A percentile compares a stretch with the other conserved stretches of the same genome.
Evolutionary conservation across 257 asterid genomes (phyloP).

Genomic region (Solanum microdontum): DNA sequence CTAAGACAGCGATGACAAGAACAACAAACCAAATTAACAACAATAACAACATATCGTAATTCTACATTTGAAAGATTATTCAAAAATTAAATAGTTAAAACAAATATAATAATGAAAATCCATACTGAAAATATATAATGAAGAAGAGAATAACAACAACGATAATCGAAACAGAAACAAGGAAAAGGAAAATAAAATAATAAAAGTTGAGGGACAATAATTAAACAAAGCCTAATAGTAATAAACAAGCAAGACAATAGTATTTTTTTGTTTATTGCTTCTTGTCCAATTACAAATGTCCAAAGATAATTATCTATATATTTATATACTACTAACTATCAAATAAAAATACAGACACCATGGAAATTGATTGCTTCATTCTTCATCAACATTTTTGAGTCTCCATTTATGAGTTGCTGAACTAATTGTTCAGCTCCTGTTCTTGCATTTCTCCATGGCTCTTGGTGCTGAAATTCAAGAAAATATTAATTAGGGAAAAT

Average conservation of each 20-base stretch:
- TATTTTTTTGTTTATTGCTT: constrained; percentile 31
- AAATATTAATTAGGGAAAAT: background rate
- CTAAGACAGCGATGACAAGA: constrained; percentile 30
- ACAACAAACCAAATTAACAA: background rate
- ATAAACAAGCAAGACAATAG: constrained; percentile 38
- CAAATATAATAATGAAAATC: background rate
- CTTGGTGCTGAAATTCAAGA: constrained; percentile 45
- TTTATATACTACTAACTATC: background rate
- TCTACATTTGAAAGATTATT: background rate
- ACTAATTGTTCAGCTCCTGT: constrained; percentile 18
- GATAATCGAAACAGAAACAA: background rate
- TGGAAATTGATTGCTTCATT: background rate
- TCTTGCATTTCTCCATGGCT: constrained; percentile 85
- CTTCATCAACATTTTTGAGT: background rate
- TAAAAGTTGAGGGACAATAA: background rate
- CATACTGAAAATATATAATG: background rate
- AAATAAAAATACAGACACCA: constrained; percentile 38
- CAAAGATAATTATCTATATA: background rate
- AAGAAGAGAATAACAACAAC: background rate
- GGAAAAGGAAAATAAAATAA: background rate
- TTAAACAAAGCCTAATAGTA: constrained; percentile 2
- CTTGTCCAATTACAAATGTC: constrained; percentile 48
- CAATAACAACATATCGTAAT: background rate
- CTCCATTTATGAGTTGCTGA: background rate
- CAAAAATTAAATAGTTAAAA: background rate